Evolutionary conservation across 164 flowering plant species (phyloP).

Genomic region (Malania oleifera): DNA sequence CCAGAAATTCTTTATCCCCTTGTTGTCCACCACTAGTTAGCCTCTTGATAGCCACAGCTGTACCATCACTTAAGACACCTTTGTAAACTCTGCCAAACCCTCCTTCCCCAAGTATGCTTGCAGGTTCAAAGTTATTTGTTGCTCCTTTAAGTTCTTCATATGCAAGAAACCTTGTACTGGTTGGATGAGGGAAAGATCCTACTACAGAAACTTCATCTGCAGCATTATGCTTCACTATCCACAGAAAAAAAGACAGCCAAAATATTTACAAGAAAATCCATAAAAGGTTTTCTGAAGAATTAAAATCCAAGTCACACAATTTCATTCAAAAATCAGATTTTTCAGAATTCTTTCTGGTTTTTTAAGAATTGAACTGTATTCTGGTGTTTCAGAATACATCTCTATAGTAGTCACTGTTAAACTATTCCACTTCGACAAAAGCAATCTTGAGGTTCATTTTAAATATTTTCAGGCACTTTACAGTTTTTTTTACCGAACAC

Average conservation of each 20-base stretch:
- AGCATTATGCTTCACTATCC: constrained; percentile 51
- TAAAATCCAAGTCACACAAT: too few relatives aligned
- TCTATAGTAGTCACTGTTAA: too few relatives aligned
- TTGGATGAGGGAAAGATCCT: constrained; percentile 79
- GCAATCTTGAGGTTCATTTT: too few relatives aligned
- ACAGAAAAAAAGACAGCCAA: background rate
- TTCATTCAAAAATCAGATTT: too few relatives aligned
- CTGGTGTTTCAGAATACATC: too few relatives aligned
- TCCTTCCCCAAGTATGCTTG: constrained; percentile 93
- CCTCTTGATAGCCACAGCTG: constrained; percentile 94
- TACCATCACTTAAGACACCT: constrained; percentile 91
- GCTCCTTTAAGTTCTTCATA: constrained; percentile 95
- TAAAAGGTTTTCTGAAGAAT: background rate
- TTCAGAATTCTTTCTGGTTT: too few relatives aligned
- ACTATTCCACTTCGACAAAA: too few relatives aligned
- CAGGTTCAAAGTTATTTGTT: constrained; percentile 77
- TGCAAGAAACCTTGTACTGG: constrained; percentile 77
- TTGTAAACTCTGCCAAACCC: constrained; percentile 94
- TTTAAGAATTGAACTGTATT: too few relatives aligned
- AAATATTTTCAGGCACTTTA: too few relatives aligned
- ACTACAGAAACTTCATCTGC: constrained; percentile 40
- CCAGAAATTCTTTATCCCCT: constrained; percentile 90
- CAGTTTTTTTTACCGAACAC: too few relatives aligned
- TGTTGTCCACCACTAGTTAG: constrained; percentile 84
- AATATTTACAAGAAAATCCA: constrained; percentile 8